Evolutionary conservation across 768 basidiomycete species (phyloP).

Genomic region (Boletus coccyginus): DNA sequence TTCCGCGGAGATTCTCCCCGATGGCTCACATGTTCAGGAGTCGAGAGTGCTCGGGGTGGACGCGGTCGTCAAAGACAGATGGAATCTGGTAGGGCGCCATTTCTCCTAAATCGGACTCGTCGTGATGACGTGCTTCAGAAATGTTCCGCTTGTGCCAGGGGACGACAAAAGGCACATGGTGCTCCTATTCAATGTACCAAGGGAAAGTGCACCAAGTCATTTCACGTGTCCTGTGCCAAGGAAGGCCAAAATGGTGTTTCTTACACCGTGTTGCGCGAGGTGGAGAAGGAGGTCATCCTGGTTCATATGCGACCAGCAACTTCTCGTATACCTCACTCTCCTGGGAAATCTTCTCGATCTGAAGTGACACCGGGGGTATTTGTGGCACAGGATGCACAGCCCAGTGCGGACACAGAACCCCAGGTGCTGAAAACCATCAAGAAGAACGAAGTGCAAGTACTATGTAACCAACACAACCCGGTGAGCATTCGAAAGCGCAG

Average conservation of each 20-base stretch:
- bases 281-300: constrained; percentile 80
- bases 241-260: constrained; percentile 50
- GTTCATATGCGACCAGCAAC: constrained; percentile 38
- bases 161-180: constrained; percentile 62
- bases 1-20: constrained; percentile 22
- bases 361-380: neutral
- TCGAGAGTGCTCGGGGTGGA: constrained; percentile 80
- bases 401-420: constrained; percentile 13
- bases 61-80: constrained; percentile 85
- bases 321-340: neutral
- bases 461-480: constrained; percentile 90
- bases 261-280: constrained; percentile 61
- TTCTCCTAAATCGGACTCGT: neutral
- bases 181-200: constrained; percentile 91
- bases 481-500: constrained; percentile 44
- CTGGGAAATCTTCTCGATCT: constrained; percentile 1
- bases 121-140: constrained; percentile 52
- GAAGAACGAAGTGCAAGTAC: constrained; percentile 70
- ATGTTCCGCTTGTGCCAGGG: constrained; percentile 83
- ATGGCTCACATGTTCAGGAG: constrained; percentile 39
- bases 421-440: constrained; percentile 62
- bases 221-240: constrained; percentile 88
- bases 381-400: neutral
- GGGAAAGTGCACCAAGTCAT: constrained; percentile 91
- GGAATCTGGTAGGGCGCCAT: constrained; percentile 72